Base-by-base conservation (phyloP, 768 basidiomycete genomes). In the Amanita subjunquillea region DNA sequence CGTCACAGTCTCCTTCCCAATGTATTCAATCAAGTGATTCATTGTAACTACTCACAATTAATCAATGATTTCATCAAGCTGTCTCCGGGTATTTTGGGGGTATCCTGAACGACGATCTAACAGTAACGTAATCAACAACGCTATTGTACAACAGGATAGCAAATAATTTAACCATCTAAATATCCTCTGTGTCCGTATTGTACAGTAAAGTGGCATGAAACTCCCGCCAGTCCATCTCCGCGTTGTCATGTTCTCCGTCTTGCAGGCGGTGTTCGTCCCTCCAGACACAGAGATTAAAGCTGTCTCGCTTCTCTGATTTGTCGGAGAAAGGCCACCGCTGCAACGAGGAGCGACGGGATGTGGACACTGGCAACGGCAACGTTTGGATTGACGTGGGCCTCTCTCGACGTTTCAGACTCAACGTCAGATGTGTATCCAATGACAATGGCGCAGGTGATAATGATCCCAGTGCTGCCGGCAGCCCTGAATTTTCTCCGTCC, bases 191-290 rank as follows among this genome's bases (percentile, higher is more conserved):
- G 40, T 41, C 34, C 32, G 50, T 40, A 22, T 42, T 44, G 30
- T n/a, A 42, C 41, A 51, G 27, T 41, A 40, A 43, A 34, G 78
- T 74, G 15, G 69, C 65, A 56, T 80, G 79, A 51, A 81, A 81
- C 60, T 79, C 72, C 3, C 78, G 71, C 79, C 79, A 82, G 60
- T 82, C 78, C 38, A 75, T 70, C 37, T 65, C 62, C 5, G 69
- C 68, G 39, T 73, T 71, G 43, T 71, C 68, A 9, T 36, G 10
- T 41, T 74, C 74, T 38, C 68, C 4, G 1, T 20, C 10, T 7
- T 25, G 34, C 10, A 20, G 22, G 6, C 34, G 44, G 8, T 43
- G 27, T 7, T 22, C 43, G 9, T 53, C 51, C 34, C 44, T 29
- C 50, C 39, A 51, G 9, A 51, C 27, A 22, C 30, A 23, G 15